Conservation (phyloP, 2,329 filamentous ascomycete species). For the Leptographium radiaticola region DNA sequence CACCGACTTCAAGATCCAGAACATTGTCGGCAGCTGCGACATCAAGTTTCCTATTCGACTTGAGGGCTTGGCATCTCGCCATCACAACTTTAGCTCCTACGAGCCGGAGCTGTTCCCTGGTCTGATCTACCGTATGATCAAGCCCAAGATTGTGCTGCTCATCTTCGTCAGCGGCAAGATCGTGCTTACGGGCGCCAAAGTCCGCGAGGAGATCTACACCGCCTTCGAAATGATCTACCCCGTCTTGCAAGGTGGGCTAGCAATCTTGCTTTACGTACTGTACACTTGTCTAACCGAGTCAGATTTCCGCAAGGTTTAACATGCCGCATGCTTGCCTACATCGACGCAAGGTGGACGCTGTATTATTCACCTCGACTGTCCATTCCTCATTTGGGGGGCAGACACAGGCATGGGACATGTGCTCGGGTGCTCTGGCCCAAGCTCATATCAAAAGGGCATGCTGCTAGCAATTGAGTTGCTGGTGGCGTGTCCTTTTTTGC, state of each 20-base stretch:
- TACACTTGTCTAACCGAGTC: constrained; percentile 9
- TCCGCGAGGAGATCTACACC: constrained; percentile 95
- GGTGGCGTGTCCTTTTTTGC: background rate
- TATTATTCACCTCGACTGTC: constrained; percentile 5
- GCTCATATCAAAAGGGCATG: background rate
- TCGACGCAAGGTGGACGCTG: constrained; percentile 3
- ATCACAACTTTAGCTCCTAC: constrained; percentile 99
- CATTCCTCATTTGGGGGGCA: background rate
- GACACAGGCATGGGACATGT: background rate
- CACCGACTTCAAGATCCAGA: constrained; percentile 99
- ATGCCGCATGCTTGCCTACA: background rate
- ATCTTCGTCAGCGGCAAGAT: constrained; percentile 99
- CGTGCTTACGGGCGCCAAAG: constrained; percentile 92
- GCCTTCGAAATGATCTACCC: constrained; percentile 97
- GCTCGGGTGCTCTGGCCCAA: background rate
- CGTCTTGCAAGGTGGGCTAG: constrained; percentile 64
- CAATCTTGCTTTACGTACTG: too few species aligned
- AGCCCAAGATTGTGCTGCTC: constrained; percentile 97
- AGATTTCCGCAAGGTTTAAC: constrained; percentile 48
- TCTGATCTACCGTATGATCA: constrained; percentile 99
- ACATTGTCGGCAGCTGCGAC: constrained; percentile 96
- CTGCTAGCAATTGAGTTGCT: background rate
- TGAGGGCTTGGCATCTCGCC: constrained; percentile 90
- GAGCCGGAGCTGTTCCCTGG: constrained; percentile 97
- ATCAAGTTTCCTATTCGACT: constrained; percentile 99